Percentiles rank a stretch among this genome's conserved stretches.
These are phyloP conservation scores for Penicillium simplicissimum DNA, from an alignment of 495 filamentous ascomycete species.

Conservation along the genomic window DNA sequence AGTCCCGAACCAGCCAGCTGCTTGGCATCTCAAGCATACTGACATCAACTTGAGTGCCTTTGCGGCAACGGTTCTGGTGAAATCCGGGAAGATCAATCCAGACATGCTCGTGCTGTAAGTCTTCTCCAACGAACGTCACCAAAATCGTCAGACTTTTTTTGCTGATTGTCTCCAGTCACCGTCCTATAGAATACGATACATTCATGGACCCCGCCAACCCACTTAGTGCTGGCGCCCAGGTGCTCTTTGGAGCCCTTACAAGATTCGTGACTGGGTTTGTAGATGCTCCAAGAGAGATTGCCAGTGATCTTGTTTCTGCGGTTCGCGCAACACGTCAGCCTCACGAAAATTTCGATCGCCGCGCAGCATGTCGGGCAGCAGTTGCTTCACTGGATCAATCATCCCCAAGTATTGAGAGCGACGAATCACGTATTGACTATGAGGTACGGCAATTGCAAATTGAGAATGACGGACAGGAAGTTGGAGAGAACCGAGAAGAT, in stretches of 20 bases:
- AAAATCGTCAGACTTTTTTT: constrained; percentile 1
- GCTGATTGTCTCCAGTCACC: constrained; percentile 46
- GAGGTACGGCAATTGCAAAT: not conserved
- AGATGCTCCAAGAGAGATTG: constrained; percentile 73
- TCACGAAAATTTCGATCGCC: constrained; percentile 48
- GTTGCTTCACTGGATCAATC: not conserved
- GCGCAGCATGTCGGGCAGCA: constrained; percentile 12
- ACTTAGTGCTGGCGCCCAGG: constrained; percentile 67
- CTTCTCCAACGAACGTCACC: not conserved
- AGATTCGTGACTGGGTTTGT: constrained; percentile 76
- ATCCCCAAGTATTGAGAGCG: not conserved
- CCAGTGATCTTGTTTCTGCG: constrained; percentile 60
- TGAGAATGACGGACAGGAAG: not conserved
- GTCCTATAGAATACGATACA: constrained; percentile 63
- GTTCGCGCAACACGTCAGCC: constrained; percentile 57
- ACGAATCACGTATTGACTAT: not conserved
- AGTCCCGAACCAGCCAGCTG: constrained; percentile 60
- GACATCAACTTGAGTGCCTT: constrained; percentile 63
- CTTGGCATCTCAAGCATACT: constrained; percentile 64
- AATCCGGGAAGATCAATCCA: constrained; percentile 58
- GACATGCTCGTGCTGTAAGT: constrained; percentile 66
- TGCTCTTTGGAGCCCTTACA: constrained; percentile 68
- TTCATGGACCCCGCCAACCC: constrained; percentile 69
- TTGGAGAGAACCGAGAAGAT: not conserved
- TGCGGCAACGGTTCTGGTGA: constrained; percentile 61